Conservation (phyloP, 805 yeast species). For the Ogataea salicorniae region DNA sequence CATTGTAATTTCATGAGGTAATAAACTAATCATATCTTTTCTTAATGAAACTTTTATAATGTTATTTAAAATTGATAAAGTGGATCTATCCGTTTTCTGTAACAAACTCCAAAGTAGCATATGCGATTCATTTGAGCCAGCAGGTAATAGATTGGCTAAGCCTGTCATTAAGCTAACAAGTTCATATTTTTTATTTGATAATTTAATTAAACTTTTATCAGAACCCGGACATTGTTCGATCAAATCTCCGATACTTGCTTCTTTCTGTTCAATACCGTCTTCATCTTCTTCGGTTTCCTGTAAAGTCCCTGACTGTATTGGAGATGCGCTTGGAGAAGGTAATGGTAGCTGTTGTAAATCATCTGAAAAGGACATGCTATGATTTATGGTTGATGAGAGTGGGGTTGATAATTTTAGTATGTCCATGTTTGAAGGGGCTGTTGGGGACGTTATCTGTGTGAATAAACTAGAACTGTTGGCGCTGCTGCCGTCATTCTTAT, state of each 20-base stretch:
- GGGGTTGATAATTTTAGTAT: constrained; percentile 12
- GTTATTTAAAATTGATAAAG: constrained; percentile 56
- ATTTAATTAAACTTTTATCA: neutral
- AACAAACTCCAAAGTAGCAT: constrained; percentile 43
- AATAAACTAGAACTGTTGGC: neutral
- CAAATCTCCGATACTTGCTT: neutral
- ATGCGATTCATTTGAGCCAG: constrained; percentile 45
- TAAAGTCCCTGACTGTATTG: constrained; percentile 33
- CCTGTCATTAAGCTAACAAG: constrained; percentile 34
- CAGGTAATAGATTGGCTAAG: constrained; percentile 35
- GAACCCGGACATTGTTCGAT: neutral
- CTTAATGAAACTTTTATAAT: constrained; percentile 51
- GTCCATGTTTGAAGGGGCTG: constrained; percentile 12
- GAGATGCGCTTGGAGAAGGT: constrained; percentile 67
- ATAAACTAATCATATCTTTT: constrained; percentile 62
- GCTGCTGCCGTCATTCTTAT: neutral
- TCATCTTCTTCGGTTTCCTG: constrained; percentile 17
- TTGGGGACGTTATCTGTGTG: constrained; percentile 13
- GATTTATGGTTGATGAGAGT: constrained; percentile 5
- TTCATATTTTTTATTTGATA: constrained; percentile 29
- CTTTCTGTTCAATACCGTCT: constrained; percentile 1
- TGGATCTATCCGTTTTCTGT: constrained; percentile 51
- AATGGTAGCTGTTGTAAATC: constrained; percentile 45
- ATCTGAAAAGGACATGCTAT: constrained; percentile 8
- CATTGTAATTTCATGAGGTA: constrained; percentile 73